phyloP scores from a whole-genome alignment of 176 grass and related monocot species.

The Guadua angustifolia region DNA sequence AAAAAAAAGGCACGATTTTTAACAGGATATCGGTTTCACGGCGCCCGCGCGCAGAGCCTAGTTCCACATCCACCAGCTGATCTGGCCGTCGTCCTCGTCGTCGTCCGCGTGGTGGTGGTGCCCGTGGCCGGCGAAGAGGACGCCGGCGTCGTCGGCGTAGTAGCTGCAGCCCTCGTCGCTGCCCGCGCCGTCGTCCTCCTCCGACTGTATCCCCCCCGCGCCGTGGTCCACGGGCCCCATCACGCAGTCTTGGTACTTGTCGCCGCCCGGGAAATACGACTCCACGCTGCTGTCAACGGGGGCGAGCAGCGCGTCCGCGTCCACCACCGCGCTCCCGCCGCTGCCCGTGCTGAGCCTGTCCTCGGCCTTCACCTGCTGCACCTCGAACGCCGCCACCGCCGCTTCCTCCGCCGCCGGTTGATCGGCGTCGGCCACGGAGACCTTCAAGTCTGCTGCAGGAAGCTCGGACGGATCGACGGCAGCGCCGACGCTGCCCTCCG shows the following conservation, averaged over 20 bases:
- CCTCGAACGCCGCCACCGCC: slow-evolving; percentile 3
- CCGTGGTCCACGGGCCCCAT: slow-evolving; percentile 39
- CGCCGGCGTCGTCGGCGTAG: slow-evolving; percentile 59
- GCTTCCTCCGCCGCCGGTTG: neutral
- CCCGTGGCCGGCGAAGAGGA: slow-evolving; percentile 47
- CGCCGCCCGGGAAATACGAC: slow-evolving; percentile 70
- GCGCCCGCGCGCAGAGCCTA: slow-evolving; percentile 16
- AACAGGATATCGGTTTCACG: slow-evolving; percentile 5
- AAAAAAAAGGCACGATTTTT: slow-evolving; percentile 27
- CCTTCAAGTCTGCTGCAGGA: slow-evolving; percentile 37
- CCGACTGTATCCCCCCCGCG: slow-evolving; percentile 59
- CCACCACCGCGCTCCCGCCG: slow-evolving; percentile 77
- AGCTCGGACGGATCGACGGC: slow-evolving; percentile 13
- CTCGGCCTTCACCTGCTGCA: slow-evolving; percentile 69
- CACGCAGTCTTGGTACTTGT: slow-evolving; percentile 56
- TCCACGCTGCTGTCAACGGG: slow-evolving; percentile 77
- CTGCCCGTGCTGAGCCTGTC: slow-evolving; percentile 85
- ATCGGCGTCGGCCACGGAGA: slow-evolving; percentile 2
- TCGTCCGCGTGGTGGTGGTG: slow-evolving; percentile 58
- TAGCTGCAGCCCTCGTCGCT: slow-evolving; percentile 98
- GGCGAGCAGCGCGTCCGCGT: slow-evolving; percentile 53
- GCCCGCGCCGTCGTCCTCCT: slow-evolving; percentile 82
- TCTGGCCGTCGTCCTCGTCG: slow-evolving; percentile 57
- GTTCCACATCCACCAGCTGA: slow-evolving; percentile 79
- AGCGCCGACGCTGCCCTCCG: slow-evolving; percentile 32